phyloP scores from a whole-genome alignment of 805 yeast genomes.

The Lipomyces sp. region DNA sequence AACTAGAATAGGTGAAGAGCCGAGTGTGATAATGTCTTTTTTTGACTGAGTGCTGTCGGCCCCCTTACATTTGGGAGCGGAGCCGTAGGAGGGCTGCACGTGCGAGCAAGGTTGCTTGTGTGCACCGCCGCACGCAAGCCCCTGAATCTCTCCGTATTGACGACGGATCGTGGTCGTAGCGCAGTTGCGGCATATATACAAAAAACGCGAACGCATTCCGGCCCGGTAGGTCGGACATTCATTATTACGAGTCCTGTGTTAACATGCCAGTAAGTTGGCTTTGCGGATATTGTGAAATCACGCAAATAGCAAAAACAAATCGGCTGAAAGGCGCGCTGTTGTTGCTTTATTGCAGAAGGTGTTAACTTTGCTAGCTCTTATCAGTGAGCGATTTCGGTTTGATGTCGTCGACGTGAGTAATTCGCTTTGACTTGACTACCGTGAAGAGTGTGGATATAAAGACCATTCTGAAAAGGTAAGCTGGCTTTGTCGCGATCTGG shows the following conservation, averaged over 20 bases:
- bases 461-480: not conserved
- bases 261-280: too few species aligned
- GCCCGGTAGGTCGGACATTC: too few species aligned
- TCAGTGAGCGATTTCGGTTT: not conserved
- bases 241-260: too few species aligned
- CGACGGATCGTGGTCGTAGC: too few species aligned
- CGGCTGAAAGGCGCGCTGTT: too few species aligned
- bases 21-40: too few species aligned
- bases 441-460: not conserved
- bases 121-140: slow-evolving; percentile 3
- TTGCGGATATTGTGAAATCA: too few species aligned
- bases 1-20: not conserved
- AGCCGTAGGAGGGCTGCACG: not conserved
- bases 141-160: not conserved
- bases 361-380: too few species aligned
- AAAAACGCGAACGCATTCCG: too few species aligned
- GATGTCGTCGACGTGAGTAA: not conserved
- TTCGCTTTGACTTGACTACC: not conserved
- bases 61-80: not conserved
- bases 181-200: not conserved
- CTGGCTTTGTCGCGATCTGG: not conserved
- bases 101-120: not conserved
- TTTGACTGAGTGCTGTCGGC: not conserved
- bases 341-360: too few species aligned
- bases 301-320: too few species aligned